These are phyloP conservation scores for Paecilomyces formosus DNA, from an alignment of 2,329 filamentous ascomycete species.

Conservation along the genomic window DNA sequence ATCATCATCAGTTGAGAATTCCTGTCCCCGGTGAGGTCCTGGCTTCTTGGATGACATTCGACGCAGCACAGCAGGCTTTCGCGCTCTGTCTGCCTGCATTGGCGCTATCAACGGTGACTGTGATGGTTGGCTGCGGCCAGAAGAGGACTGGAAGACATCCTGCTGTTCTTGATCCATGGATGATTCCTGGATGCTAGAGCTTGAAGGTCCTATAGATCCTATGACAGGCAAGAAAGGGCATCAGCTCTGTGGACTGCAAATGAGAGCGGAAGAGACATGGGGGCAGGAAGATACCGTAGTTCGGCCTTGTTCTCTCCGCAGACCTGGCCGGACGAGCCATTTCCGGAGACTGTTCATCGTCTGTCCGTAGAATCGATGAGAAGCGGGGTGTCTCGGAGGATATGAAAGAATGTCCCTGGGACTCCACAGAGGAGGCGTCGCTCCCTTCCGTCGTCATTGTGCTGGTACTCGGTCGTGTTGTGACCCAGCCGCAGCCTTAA, in stretches of 20 bases:
- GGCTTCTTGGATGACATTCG: conserved; percentile 65
- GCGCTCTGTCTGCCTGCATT: conserved; percentile 39
- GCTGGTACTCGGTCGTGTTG: background rate
- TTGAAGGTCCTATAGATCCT: conserved; percentile 8
- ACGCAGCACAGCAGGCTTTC: conserved; percentile 66
- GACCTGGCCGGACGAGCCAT: conserved; percentile 2
- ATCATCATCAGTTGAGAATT: conserved; percentile 90
- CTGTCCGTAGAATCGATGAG: conserved; percentile 4
- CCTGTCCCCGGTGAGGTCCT: conserved; percentile 70
- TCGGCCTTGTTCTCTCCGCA: background rate
- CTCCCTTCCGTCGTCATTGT: conserved; percentile 12
- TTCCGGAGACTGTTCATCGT: conserved; percentile 2
- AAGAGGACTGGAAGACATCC: conserved; percentile 22
- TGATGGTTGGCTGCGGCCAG: conserved; percentile 25
- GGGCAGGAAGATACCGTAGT: background rate
- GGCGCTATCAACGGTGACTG: conserved; percentile 39
- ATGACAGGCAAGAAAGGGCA: background rate
- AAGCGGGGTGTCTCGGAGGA: conserved; percentile 3
- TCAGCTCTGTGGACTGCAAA: background rate
- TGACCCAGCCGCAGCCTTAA: background rate
- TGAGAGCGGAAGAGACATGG: background rate
- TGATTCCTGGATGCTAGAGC: conserved; percentile 5
- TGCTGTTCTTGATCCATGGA: conserved; percentile 15
- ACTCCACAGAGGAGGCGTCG: conserved; percentile 5
- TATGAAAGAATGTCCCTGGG: background rate